phyloP scores from a whole-genome alignment of 768 basidiomycete genomes.

The Termitomyces sp. region DNA sequence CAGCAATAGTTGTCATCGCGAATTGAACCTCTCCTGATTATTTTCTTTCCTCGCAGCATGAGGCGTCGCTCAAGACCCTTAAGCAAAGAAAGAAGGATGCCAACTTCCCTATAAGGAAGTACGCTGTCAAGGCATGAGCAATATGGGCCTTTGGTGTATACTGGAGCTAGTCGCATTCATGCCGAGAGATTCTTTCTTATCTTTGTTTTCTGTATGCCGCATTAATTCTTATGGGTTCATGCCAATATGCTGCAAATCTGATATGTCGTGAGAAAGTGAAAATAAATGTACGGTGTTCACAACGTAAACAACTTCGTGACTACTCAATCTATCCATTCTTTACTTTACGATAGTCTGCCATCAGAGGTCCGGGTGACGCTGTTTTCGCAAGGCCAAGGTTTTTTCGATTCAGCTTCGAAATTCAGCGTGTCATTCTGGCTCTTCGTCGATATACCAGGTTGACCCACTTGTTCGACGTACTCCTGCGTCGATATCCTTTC shows the following conservation, averaged over 20 bases:
- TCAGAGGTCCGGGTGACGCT: neutral
- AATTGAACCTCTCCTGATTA: neutral
- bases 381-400: neutral
- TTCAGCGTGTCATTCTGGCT: neutral
- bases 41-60: conserved; percentile 47
- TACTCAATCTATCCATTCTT: neutral
- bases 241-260: conserved; percentile 4
- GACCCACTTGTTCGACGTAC: neutral
- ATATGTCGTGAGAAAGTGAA: neutral
- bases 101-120: conserved; percentile 93
- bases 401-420: conserved; percentile 11
- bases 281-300: too few species aligned
- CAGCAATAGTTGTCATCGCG: conserved; percentile 16
- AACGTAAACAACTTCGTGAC: neutral
- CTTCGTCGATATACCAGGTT: neutral
- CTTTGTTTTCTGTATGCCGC: conserved; percentile 19
- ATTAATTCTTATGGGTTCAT: conserved; percentile 13
- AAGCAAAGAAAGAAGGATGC: conserved; percentile 92
- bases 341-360: neutral
- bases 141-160: conserved; percentile 6
- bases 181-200: conserved; percentile 14
- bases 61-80: conserved; percentile 79
- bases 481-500: neutral
- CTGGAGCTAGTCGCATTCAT: conserved; percentile 10
- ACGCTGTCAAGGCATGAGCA: conserved; percentile 86